These are phyloP conservation scores for Amaranthus tricolor DNA, from an alignment of 179 eudicot species.

Conservation along the genomic window DNA sequence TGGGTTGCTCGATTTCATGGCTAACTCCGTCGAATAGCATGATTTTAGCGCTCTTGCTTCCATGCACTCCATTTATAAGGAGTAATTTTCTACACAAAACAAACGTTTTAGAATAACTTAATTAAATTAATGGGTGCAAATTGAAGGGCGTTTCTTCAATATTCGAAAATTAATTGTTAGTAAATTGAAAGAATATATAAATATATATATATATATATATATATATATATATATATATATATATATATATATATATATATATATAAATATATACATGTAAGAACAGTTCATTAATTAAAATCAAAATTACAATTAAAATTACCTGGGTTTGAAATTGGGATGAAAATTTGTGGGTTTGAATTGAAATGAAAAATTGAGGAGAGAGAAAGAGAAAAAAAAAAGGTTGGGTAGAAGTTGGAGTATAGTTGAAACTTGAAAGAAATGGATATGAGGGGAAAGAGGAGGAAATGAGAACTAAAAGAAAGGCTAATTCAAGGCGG, in stretches of 20 bases:
- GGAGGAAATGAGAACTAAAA: slow-evolving; percentile 35
- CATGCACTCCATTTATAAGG: slow-evolving; percentile 55
- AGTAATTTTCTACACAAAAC: neutral
- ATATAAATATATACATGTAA: too few species aligned
- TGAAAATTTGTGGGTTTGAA: neutral
- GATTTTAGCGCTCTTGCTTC: slow-evolving; percentile 69
- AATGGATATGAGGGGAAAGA: neutral
- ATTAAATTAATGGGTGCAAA: neutral
- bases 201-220: neutral
- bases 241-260: neutral
- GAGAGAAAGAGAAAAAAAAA: slow-evolving; percentile 10
- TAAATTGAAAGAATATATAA: neutral
- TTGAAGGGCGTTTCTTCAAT: neutral
- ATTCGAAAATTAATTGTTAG: neutral
- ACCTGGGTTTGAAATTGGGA: neutral
- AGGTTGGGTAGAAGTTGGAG: slow-evolving; percentile 35
- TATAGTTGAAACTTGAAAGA: slow-evolving; percentile 20
- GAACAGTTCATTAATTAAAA: neutral
- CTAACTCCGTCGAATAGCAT: slow-evolving; percentile 50
- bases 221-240: too few species aligned
- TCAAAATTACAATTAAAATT: neutral
- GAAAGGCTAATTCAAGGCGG: slow-evolving; percentile 51
- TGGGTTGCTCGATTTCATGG: slow-evolving; percentile 33
- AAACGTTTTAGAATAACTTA: neutral
- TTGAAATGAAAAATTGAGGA: neutral